Conservation (phyloP, 805 yeast species). For the Candida dajiaensis region DNA sequence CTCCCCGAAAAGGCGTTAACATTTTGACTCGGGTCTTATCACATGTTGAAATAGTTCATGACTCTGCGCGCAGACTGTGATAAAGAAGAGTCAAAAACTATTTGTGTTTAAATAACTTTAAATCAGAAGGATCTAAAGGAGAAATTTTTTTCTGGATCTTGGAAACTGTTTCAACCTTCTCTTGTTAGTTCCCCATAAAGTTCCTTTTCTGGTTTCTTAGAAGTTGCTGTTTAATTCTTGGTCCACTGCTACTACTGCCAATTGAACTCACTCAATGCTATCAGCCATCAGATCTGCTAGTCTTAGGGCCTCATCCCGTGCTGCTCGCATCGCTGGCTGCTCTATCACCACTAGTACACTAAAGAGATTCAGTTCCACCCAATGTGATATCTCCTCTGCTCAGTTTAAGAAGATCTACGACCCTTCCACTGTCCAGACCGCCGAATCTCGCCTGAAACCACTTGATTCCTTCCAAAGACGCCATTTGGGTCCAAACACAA, state of each 20-base stretch:
- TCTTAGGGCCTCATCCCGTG: neutral
- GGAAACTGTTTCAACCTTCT: neutral
- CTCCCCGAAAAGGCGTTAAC: neutral
- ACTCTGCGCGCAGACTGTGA: neutral
- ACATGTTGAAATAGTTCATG: neutral
- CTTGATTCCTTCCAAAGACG: constrained; percentile 86
- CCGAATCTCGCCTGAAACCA: constrained; percentile 24
- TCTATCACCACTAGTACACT: neutral
- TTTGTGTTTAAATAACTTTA: neutral
- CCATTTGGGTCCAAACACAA: constrained; percentile 79
- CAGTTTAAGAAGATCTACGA: constrained; percentile 43
- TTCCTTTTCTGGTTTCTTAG: neutral
- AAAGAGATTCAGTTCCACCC: constrained; percentile 14
- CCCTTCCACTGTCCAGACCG: constrained; percentile 26
- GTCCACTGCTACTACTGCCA: neutral
- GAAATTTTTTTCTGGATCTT: neutral
- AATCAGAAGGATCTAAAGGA: neutral
- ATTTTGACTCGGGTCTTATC: neutral
- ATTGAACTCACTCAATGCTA: neutral
- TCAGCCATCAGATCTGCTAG: neutral
- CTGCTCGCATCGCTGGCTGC: neutral
- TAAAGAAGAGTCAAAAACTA: neutral
- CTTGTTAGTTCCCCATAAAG: no score
- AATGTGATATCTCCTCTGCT: constrained; percentile 50
- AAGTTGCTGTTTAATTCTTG: neutral